Percentiles rank a stretch among this genome's conserved stretches.
Conservation (phyloP, 2,329 filamentous ascomycete genomes). For the Tolypocladium capitatum region DNA sequence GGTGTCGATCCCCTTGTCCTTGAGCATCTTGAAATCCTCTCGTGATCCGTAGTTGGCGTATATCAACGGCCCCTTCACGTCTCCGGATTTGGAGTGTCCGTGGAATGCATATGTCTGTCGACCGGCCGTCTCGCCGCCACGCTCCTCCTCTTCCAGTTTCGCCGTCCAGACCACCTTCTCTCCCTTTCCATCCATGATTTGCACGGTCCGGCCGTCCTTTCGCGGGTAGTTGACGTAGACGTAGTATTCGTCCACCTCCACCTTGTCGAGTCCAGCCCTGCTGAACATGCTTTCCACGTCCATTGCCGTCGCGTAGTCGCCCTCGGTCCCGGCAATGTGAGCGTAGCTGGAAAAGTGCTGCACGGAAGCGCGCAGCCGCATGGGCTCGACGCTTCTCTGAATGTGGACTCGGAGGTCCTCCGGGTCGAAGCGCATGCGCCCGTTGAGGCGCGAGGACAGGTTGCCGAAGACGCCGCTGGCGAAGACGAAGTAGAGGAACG, state of each 20-base stretch:
- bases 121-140: constrained; percentile 46
- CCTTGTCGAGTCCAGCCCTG: constrained; percentile 59
- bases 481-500: constrained; percentile 73
- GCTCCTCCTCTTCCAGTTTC: constrained; percentile 64
- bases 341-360: constrained; percentile 70
- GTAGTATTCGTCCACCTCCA: constrained; percentile 64
- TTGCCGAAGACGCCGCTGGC: constrained; percentile 69
- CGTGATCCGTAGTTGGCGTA: constrained; percentile 87
- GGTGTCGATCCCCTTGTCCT: constrained; percentile 57
- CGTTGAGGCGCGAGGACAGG: constrained; percentile 47
- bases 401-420: constrained; percentile 68
- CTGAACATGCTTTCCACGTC: constrained; percentile 71
- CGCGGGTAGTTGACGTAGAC: constrained; percentile 91
- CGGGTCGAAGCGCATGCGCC: constrained; percentile 62
- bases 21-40: constrained; percentile 65
- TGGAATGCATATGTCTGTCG: constrained; percentile 73
- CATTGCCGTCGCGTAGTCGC: constrained; percentile 73
- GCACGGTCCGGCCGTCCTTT: constrained; percentile 61
- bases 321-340: constrained; percentile 88
- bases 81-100: constrained; percentile 74
- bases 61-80: constrained; percentile 73
- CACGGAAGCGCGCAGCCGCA: constrained; percentile 58
- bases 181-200: constrained; percentile 59
- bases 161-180: constrained; percentile 60
- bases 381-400: constrained; percentile 57